Evolutionary conservation across 177 flowering plant species (phyloP).

Genomic region (Tripterygium wilfordii): DNA sequence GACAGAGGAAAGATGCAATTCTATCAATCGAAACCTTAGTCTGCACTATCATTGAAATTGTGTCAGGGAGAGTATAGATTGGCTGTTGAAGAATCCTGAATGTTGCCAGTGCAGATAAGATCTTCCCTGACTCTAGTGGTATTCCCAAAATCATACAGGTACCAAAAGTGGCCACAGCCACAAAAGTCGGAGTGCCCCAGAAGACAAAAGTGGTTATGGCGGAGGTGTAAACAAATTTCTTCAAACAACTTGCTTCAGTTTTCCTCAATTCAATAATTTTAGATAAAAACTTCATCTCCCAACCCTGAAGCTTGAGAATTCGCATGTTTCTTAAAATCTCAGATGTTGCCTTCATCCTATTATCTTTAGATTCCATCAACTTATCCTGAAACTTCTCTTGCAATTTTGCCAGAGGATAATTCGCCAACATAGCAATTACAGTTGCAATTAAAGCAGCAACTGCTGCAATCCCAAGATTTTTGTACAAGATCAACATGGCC

Average conservation of each 20-base stretch:
- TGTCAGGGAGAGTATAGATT: slow-evolving; percentile 65
- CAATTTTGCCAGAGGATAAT: slow-evolving; percentile 50
- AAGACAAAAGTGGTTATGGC: slow-evolving; percentile 68
- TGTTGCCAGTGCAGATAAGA: slow-evolving; percentile 69
- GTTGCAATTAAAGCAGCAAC: slow-evolving; percentile 50
- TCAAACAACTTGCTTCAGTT: slow-evolving; percentile 55
- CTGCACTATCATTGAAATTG: slow-evolving; percentile 66
- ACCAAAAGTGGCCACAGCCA: slow-evolving; percentile 52
- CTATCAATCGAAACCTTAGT: slow-evolving; percentile 73
- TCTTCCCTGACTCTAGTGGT: slow-evolving; percentile 60
- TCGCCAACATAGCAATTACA: slow-evolving; percentile 43
- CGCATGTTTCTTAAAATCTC: slow-evolving; percentile 80
- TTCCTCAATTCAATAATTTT: slow-evolving; percentile 48
- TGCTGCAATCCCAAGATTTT: slow-evolving; percentile 56
- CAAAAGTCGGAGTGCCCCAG: slow-evolving; percentile 54
- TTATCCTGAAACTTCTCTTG: slow-evolving; percentile 50
- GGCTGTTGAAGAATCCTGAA: slow-evolving; percentile 64
- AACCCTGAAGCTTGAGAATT: slow-evolving; percentile 79
- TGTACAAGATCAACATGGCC: slow-evolving; percentile 59
- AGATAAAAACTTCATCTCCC: slow-evolving; percentile 82
- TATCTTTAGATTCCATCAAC: slow-evolving; percentile 70
- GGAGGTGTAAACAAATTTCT: slow-evolving; percentile 64
- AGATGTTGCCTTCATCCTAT: slow-evolving; percentile 70
- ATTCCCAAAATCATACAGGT: slow-evolving; percentile 36
- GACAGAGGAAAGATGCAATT: slow-evolving; percentile 48